Base-by-base conservation (phyloP, 129 eudicot species). In the Flaveria brownii region DNA sequence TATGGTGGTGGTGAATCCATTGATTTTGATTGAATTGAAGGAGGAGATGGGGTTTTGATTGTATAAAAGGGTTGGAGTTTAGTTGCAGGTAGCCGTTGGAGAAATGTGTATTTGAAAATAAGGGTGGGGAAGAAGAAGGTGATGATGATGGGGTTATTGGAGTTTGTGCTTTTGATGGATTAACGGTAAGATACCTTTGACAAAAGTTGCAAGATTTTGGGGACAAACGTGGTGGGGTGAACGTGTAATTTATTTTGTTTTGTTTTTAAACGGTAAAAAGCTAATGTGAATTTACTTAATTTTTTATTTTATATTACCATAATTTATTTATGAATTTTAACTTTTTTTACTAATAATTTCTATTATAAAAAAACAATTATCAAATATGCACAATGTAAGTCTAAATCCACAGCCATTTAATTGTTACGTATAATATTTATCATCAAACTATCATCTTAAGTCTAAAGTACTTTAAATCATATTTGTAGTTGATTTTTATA, bases 1-100 rank as follows among this genome's bases (percentile, higher is more conserved):
- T 67, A 67, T 2, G 73, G 73, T 11, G 82, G 72, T 16, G 65
- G 83, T 8, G 87, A 76, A n/a, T 86, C 95, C 95, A 88, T 92
- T 13, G 82, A 8, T 49, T 39, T 51, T 66, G 73, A 28, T 66
- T 54, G 80, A 54, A 6, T 64, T 39, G 71, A 67, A 36, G 62
- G 22, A 72, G 10, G 54, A 42, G 47, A 15, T 43, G 4, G 43
- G 75, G 15, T 13, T 15, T 42, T 63, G 59, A 62, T 68, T 43
- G 63, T 68, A 59, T 75, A 59, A 30, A 39, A 61, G 72, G 68
- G 45, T 56, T 6, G 39, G 68, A 5, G 63, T 59, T 52, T 45
- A 12, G 82, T 43, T 64, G 70, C 75, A 71, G 82, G 78, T 45
- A 76, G 71, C 70, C 74, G 71, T 65, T 70, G 74, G 70, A 49